Evolutionary conservation across 2,329 filamentous ascomycete species (phyloP), one percentile per base, ranked within the genome.

Genomic region (Amesomyces nigricolor): DNA sequence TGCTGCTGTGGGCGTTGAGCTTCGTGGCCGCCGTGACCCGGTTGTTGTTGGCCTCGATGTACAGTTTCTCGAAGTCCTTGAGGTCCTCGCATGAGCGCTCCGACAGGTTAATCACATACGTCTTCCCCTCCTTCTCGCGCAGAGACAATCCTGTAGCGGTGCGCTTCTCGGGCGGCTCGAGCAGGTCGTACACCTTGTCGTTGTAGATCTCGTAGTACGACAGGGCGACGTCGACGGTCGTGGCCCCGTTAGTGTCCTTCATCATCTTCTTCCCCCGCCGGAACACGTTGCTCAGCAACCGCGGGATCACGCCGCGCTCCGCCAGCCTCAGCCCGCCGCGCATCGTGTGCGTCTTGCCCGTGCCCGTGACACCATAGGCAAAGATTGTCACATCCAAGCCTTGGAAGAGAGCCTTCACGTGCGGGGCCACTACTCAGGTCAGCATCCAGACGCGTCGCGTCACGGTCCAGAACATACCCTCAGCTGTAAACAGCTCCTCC

Each of bases 171-270:
- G 86, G 87, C 0, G 90, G 78, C 68, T 96, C 89, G 62, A 96
- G 89, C 32, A 96, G 76, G 68, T 96, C 91, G 66, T 86, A 96
- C 17, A 96, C 91, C 68, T 92, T 92, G 75, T 96, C 91, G 70
- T 95, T 96, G 73, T 96, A 96, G 62, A 96, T 96, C 70, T 96
- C 91, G 73, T 95, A 96, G 73, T 96, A 96, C 29, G 89, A 91
- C 66, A 96, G 79, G 11, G 83, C 78, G 14, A 96, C 89, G 8
- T 82, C 75, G 19, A 95, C 88, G 2, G 75, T 78, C 0, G 86
- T 91, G 50, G 83, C 75, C 10, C 85, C 88, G 4, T 78, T 76
- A 2, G 85, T 81, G 65, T 95, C 91, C 71, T 92, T 94, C 61
- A 83, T 80, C 16, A 94, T 85, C 75, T 95, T 95, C 71, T 90